Evolutionary conservation across 2,329 filamentous ascomycete species (phyloP), one percentile per base, ranked within the genome.

Genomic region (Decorospora gaudefroyi): DNA sequence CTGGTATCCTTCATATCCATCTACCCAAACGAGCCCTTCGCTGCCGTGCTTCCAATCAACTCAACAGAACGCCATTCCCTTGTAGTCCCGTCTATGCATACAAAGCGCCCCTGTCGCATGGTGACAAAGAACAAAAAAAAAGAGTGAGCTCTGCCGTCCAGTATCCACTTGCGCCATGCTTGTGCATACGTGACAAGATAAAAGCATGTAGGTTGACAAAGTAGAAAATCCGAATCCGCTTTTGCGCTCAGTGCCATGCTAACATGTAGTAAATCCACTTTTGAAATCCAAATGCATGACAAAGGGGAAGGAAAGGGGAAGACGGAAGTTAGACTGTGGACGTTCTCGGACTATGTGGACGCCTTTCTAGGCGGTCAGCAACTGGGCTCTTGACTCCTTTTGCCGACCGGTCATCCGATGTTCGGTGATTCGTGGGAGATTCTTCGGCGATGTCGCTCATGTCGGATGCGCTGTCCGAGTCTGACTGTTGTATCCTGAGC

Each of bases 401-500:
- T n/a, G 43, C 36, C 5, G 49, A 25, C 6, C 48, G 43, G 16
- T 54, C 49, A 9, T 27, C 42, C 3, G 44, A 41, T 8, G 28
- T 38, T 16, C 48, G 42, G 12, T 51, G 47, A 4, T 56, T 49
- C 4, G 26, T 43, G 7, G 48, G 42, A 9, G 57, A 51, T 32
- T 67, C 65, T 39, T 69, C 66, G 5, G 57, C 59, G 16, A 68
- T 67, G 21, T 68, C 65, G 42, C 65, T 68, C 58, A 68, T 61
- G 8, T 67, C 62, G 1, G 62, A 64, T 4, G 51, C 55, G 16
- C 54, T 52, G 15, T 66, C 60, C 4, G 54, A 55, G 28, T 64
- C 61, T 3, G 43, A 33, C 3, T 51, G 43, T 16, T 62, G 51
- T 6, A 46, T 57, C 57, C 21, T 66, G 17, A 17, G 42, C 12